Percentiles rank a stretch among this genome's conserved stretches.
Conservation (phyloP, 352 stramenopile genomes). For the Pythium aphanidermatum region DNA sequence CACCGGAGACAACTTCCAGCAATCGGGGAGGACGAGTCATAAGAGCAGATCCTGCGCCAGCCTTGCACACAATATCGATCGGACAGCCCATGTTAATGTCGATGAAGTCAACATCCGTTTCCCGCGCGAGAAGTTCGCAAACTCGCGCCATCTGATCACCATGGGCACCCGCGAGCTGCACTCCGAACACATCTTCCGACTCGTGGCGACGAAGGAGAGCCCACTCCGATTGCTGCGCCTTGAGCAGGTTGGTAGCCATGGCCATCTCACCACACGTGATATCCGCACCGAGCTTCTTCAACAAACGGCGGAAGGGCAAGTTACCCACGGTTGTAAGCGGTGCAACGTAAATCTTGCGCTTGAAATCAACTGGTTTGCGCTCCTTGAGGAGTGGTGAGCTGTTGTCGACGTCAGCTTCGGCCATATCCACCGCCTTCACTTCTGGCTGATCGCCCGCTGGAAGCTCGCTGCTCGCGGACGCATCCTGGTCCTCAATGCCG, state of each 20-base stretch:
- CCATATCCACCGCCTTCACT: slow-evolving; percentile 1
- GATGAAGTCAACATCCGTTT: slow-evolving; percentile 96
- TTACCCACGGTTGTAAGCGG: slow-evolving; percentile 99
- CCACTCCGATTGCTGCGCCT: slow-evolving; percentile 95
- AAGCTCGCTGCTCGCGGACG: too few relatives aligned
- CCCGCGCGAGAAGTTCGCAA: slow-evolving; percentile 90
- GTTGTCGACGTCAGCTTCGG: slow-evolving; percentile 19
- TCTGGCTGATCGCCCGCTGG: too few relatives aligned
- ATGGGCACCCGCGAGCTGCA: slow-evolving; percentile 94
- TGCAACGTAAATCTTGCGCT: slow-evolving; percentile 98
- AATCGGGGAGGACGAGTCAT: slow-evolving; percentile 92
- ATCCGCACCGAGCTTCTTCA: slow-evolving; percentile 97
- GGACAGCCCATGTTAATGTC: slow-evolving; percentile 99
- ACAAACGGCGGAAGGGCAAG: slow-evolving; percentile 95
- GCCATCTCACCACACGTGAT: slow-evolving; percentile 99
- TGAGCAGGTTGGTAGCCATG: slow-evolving; percentile 92
- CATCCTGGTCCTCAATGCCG: too few relatives aligned
- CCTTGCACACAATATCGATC: slow-evolving; percentile 92
- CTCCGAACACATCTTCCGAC: slow-evolving; percentile 97
- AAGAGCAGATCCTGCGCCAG: slow-evolving; percentile 88
- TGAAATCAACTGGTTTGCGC: slow-evolving; percentile 94
- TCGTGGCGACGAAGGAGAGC: slow-evolving; percentile 95
- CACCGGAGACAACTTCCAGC: slow-evolving; percentile 82
- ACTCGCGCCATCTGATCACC: slow-evolving; percentile 92
- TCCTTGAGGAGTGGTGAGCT: slow-evolving; percentile 30